phyloP scores from a whole-genome alignment of 2,329 filamentous ascomycete genomes.

The Ilyonectria destructans region DNA sequence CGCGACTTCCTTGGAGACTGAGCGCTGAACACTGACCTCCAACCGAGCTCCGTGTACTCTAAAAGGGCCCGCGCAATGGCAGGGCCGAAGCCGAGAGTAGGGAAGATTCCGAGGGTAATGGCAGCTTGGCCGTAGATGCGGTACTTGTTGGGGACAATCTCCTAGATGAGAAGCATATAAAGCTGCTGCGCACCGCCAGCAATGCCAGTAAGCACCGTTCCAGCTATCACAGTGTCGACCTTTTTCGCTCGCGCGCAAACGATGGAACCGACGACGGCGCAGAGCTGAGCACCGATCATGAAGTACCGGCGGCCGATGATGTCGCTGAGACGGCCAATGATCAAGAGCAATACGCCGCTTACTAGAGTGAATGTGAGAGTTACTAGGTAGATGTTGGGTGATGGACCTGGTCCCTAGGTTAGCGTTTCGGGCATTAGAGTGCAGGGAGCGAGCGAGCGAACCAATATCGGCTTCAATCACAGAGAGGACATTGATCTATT shows the following conservation, averaged over 20 bases:
- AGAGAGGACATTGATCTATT: slow-evolving; percentile 6
- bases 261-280: slow-evolving; percentile 5
- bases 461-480: slow-evolving; percentile 1
- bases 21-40: background rate
- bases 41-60: background rate
- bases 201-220: slow-evolving; percentile 2
- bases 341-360: slow-evolving; percentile 1
- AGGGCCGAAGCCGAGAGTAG: slow-evolving; percentile 7
- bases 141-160: slow-evolving; percentile 18
- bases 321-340: slow-evolving; percentile 11
- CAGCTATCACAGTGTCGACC: slow-evolving; percentile 4
- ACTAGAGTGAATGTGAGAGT: background rate
- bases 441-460: background rate
- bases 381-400: slow-evolving; percentile 2
- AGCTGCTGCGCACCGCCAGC: background rate
- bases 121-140: background rate
- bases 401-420: background rate
- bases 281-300: slow-evolving; percentile 9
- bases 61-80: background rate
- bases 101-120: background rate
- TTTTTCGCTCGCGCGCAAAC: background rate
- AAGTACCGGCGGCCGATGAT: slow-evolving; percentile 2
- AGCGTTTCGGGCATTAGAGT: too few species aligned
- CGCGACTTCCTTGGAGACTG: background rate
- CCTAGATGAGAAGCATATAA: background rate